These are phyloP conservation scores for Myxozyma nipponensis DNA, from an alignment of 805 yeast species.

Conservation along the genomic window DNA sequence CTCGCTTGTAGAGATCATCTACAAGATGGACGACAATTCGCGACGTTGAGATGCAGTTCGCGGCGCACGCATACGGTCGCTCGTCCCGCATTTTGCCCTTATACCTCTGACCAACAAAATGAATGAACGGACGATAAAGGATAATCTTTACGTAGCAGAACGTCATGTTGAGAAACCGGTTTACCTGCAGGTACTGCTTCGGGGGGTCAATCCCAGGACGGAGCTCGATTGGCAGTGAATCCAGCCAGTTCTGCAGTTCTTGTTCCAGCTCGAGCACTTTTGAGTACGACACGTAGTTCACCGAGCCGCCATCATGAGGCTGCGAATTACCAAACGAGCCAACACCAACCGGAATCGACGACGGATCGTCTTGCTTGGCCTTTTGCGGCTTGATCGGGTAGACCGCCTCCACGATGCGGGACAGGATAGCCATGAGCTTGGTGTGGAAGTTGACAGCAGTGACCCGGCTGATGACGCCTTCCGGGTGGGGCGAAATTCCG, in stretches of 20 bases:
- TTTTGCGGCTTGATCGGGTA: constrained; percentile 58
- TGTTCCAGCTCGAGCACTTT: constrained; percentile 61
- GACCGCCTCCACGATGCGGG: constrained; percentile 64
- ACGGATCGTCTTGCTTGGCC: neutral
- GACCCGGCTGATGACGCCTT: constrained; percentile 43
- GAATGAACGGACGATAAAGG: constrained; percentile 83
- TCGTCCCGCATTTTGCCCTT: constrained; percentile 43
- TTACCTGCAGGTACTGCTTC: constrained; percentile 63
- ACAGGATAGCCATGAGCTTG: constrained; percentile 62
- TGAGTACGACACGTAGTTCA: constrained; percentile 27
- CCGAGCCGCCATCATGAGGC: constrained; percentile 11
- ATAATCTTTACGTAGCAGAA: constrained; percentile 66
- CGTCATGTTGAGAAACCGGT: constrained; percentile 51
- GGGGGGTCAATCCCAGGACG: constrained; percentile 70
- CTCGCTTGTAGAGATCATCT: constrained; percentile 68
- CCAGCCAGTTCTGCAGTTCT: constrained; percentile 69
- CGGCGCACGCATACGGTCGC: constrained; percentile 66
- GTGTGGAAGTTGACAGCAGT: constrained; percentile 87
- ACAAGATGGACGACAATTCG: constrained; percentile 77
- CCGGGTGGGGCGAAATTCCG: constrained; percentile 50
- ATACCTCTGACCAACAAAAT: constrained; percentile 62
- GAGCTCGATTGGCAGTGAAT: constrained; percentile 63
- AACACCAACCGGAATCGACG: constrained; percentile 8
- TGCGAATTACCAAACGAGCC: neutral
- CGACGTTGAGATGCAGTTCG: constrained; percentile 80